phyloP scores from a whole-genome alignment of 805 yeast species.

The Candida dajiaensis region DNA sequence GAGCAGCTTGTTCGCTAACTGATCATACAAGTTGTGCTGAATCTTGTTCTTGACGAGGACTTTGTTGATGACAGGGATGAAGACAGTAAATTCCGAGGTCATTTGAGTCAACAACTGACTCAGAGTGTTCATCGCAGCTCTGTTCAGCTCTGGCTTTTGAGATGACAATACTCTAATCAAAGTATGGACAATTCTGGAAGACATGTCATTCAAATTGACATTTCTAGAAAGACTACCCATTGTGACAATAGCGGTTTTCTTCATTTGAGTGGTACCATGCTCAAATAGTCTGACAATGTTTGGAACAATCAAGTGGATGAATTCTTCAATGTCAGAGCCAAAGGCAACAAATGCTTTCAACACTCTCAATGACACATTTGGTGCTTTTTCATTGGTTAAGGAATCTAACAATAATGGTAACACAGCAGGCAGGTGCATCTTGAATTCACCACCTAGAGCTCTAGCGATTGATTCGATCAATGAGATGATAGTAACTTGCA shows the following conservation, averaged over 20 bases:
- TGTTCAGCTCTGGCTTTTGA: constrained; percentile 52
- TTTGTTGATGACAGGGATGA: constrained; percentile 75
- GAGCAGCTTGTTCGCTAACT: constrained; percentile 67
- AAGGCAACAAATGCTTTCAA: constrained; percentile 79
- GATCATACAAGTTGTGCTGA: constrained; percentile 72
- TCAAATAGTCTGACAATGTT: constrained; percentile 79
- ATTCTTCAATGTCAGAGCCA: constrained; percentile 85
- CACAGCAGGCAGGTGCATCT: constrained; percentile 70
- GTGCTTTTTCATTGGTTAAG: constrained; percentile 65
- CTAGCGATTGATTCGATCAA: constrained; percentile 79
- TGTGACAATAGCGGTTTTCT: constrained; percentile 73
- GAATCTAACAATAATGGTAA: constrained; percentile 72
- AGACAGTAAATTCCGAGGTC: constrained; percentile 79
- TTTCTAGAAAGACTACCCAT: constrained; percentile 74
- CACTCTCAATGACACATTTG: constrained; percentile 64
- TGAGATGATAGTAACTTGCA: constrained; percentile 75
- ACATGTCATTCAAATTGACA: constrained; percentile 76
- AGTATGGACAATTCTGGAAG: constrained; percentile 87
- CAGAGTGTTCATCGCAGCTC: constrained; percentile 69
- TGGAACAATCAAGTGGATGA: constrained; percentile 82
- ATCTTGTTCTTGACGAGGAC: constrained; percentile 56
- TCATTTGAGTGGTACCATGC: constrained; percentile 48
- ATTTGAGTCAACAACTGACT: constrained; percentile 74
- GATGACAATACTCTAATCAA: constrained; percentile 58
- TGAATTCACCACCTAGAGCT: constrained; percentile 90